Base-by-base conservation (phyloP, 2,329 filamentous ascomycete genomes). In the Verticillium dahliae region DNA sequence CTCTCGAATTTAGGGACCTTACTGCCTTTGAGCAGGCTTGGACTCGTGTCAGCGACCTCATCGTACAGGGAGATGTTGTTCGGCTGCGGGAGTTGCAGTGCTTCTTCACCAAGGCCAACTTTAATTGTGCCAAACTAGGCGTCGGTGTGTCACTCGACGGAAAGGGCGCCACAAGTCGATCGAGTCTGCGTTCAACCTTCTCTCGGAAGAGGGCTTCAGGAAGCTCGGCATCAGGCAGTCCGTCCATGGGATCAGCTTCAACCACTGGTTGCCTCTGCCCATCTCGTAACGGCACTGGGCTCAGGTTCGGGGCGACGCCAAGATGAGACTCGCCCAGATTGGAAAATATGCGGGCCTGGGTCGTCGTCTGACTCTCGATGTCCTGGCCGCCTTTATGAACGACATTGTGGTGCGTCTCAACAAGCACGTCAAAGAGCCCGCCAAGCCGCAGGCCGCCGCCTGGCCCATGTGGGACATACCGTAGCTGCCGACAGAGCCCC, bases 321-420 rank as follows among this genome's bases (percentile, higher is more conserved):
- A 68, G 50, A 59, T 57, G 3, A 56, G 37, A 1, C 67, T 61
- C 15, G 59, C 68, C n/a, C 61, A 62, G n/a, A 58, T 65, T 0
- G 45, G 45, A 11, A 11, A 10, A 10, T n/a, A 10, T n/a, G 45
- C 45, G 22, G 45, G 45, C n/a, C 18, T 52, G 7, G 45, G 45
- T 7, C 6, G n/a, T 9, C 45, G 45, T 1, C 64, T 71, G 6
- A 61, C 67, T 14, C 69, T 74, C 6, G 66, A 76, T 14, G 74
- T 78, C 3, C 67, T 82, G 14, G 79, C 78, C 62, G 68, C 72
- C 22, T 81, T 82, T 69, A 82, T 83, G 80, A 81, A 77, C 61
- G 76, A 79, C 61, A 72, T 83, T 15, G 77, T 83, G 0, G 78
- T 81, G 22, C 75, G 77, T 14, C 76, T 83, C 56, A 82, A 52